phyloP scores from a whole-genome alignment of 2,329 filamentous ascomycete species.

The Ceratocystis destructans region DNA sequence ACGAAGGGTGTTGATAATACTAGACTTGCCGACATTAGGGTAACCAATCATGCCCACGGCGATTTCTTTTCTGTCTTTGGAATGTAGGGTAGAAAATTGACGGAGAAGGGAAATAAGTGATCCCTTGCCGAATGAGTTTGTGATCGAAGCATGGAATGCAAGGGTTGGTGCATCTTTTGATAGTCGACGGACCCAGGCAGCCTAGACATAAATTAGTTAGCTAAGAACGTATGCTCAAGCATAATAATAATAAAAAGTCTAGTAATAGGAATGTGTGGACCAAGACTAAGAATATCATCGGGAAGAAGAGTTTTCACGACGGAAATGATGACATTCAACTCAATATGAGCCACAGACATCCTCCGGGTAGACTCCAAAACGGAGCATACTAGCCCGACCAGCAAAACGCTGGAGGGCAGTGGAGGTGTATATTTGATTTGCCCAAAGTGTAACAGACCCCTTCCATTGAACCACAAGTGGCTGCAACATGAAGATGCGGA shows the following conservation, averaged over 20 bases:
- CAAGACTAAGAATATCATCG: conserved; percentile 98
- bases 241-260: conserved; percentile 18
- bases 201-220: conserved; percentile 39
- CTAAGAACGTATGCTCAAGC: not conserved
- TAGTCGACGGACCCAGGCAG: conserved; percentile 77
- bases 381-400: conserved; percentile 55
- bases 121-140: conserved; percentile 92
- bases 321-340: conserved; percentile 79
- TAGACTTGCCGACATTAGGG: conserved; percentile 91
- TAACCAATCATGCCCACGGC: conserved; percentile 66
- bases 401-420: conserved; percentile 27
- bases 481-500: conserved; percentile 17
- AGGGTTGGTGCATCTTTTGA: conserved; percentile 88
- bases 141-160: conserved; percentile 88
- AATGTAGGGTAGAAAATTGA: conserved; percentile 83
- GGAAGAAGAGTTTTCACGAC: conserved; percentile 32
- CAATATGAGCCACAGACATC: conserved; percentile 70
- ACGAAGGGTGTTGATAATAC: conserved; percentile 89
- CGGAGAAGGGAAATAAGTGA: conserved; percentile 81
- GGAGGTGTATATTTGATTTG: conserved; percentile 57
- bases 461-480: conserved; percentile 52
- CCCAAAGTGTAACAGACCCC: conserved; percentile 98
- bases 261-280: conserved; percentile 54
- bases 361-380: conserved; percentile 80
- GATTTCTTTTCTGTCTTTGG: conserved; percentile 74